Percentiles rank a stretch among this genome's conserved stretches.
Conservation (phyloP, 1,139 yeast species). For the Saccharomyces hybrid region DNA sequence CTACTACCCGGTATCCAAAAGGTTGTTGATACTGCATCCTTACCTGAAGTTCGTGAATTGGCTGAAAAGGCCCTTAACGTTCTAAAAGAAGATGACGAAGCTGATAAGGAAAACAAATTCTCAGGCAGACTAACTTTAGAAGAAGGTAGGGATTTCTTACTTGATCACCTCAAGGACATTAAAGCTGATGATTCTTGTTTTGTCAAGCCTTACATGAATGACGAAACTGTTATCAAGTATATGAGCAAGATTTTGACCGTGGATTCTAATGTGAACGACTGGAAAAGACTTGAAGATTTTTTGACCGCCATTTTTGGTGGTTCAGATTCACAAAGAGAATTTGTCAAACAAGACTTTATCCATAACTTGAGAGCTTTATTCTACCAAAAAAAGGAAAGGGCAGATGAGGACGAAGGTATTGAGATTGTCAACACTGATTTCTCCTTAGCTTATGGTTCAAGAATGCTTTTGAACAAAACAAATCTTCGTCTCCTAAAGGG, state of each 20-base stretch:
- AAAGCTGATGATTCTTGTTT: conserved; percentile 13
- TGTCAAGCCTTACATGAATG: conserved; percentile 27
- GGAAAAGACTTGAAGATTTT: conserved; percentile 62
- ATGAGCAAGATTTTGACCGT: conserved; percentile 50
- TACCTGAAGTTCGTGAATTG: conserved; percentile 93
- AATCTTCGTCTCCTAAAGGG: conserved; percentile 82
- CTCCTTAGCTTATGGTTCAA: conserved; percentile 93
- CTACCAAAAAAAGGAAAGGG: conserved; percentile 51
- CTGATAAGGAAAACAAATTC: conserved; percentile 57
- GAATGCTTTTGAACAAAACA: conserved; percentile 93
- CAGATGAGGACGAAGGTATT: conserved; percentile 60
- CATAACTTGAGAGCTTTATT: conserved; percentile 55
- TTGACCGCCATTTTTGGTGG: conserved; percentile 42
- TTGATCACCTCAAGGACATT: conserved; percentile 32
- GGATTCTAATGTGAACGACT: conserved; percentile 86
- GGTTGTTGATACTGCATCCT: conserved; percentile 82
- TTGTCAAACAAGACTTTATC: conserved; percentile 41
- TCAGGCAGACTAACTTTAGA: conserved; percentile 62
- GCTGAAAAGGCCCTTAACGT: conserved; percentile 81
- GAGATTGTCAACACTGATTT: conserved; percentile 91
- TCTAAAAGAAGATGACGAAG: conserved; percentile 70
- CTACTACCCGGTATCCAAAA: conserved; percentile 84
- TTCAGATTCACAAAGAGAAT: conserved; percentile 36
- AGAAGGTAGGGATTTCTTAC: conserved; percentile 44
- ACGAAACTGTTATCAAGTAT: conserved; percentile 40